Evolutionary conservation across 2,329 filamentous ascomycete species (phyloP), one percentile per base, ranked within the genome.

Genomic region (Escovopsis sp.): DNA sequence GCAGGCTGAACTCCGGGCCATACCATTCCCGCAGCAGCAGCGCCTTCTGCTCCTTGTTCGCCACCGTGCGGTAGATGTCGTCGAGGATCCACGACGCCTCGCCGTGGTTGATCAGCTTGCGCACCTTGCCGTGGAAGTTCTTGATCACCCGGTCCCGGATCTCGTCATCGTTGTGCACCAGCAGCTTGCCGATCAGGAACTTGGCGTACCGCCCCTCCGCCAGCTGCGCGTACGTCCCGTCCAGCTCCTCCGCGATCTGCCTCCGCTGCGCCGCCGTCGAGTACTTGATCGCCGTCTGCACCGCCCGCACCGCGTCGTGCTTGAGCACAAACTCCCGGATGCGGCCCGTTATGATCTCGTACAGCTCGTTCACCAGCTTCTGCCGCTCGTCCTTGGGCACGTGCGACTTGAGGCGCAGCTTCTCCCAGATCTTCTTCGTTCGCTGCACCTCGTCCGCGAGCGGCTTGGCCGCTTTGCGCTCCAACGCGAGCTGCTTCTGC

Each of bases 51-150:
- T 83, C 70, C 50, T 78, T 76, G 16, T 81, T 90, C 9, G 88
- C 87, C 38, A 88, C 78, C 33, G 79, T 80, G 41, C 90, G 76
- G 63, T 96, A 98, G 45, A 94, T 81, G 56, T 98, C 90, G 56
- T 98, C 92, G 29, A 98, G 65, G 47, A 98, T 96, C 87, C 90
- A 98, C 28, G 85, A 87, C 23, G 84, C 90, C 59, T 98, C 92
- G 1, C 88, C 75, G 58, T 98, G 90, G 56, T 94, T 90, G 56
- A 96, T 94, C 51, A 96, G 66, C 51, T 86, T 83, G 53, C 84
- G 81, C 42, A 96, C 82, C 55, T 88, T 78, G 39, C 90, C 87
- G 56, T 90, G 94, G 61, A 98, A 96, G 56, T 98, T 87, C 30
- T 84, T 79, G 11, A 98, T 77, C 48, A 98, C 83, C 45, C 92